These are phyloP conservation scores for Aspergillus fijiensis DNA, from an alignment of 2,329 filamentous ascomycete species.

Conservation along the genomic window DNA sequence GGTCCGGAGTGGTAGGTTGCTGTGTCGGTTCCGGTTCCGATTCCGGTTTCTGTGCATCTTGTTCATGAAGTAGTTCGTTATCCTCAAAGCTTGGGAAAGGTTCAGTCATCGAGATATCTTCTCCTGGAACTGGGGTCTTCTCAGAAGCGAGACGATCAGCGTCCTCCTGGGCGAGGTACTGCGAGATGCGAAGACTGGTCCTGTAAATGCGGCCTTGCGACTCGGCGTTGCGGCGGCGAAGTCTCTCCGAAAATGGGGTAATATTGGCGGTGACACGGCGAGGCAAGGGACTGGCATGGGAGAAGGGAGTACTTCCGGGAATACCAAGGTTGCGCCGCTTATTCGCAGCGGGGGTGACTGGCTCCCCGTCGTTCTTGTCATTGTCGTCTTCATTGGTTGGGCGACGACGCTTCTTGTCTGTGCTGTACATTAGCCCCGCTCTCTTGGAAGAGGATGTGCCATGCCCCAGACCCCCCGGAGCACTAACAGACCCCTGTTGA, in stretches of 20 bases:
- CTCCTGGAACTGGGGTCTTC: not conserved
- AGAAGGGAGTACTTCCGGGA: conserved; percentile 24
- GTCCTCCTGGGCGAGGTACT: conserved; percentile 33
- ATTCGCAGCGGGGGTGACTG: conserved; percentile 19
- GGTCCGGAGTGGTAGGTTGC: conserved; percentile 25
- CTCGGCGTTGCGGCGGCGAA: conserved; percentile 31
- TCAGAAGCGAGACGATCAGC: conserved; percentile 24
- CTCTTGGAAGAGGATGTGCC: conserved; percentile 8
- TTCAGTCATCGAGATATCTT: not conserved
- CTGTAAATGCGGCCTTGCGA: conserved; percentile 32
- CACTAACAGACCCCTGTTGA: too few species aligned
- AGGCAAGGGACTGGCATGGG: conserved; percentile 18
- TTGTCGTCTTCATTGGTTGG: conserved; percentile 6
- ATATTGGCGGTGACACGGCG: conserved; percentile 18
- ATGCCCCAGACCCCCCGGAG: not conserved
- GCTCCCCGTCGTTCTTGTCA: conserved; percentile 9
- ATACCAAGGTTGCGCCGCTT: conserved; percentile 26
- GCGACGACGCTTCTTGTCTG: conserved; percentile 18
- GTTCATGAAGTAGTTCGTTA: not conserved
- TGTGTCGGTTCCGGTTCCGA: conserved; percentile 2
- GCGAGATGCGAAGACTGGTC: conserved; percentile 36
- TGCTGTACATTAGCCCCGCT: not conserved
- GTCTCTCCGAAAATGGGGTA: conserved; percentile 31
- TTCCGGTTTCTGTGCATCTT: conserved; percentile 1
- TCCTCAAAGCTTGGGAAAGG: not conserved